phyloP scores from a whole-genome alignment of 164 flowering plant genomes.

The Pachysandra terminalis region DNA sequence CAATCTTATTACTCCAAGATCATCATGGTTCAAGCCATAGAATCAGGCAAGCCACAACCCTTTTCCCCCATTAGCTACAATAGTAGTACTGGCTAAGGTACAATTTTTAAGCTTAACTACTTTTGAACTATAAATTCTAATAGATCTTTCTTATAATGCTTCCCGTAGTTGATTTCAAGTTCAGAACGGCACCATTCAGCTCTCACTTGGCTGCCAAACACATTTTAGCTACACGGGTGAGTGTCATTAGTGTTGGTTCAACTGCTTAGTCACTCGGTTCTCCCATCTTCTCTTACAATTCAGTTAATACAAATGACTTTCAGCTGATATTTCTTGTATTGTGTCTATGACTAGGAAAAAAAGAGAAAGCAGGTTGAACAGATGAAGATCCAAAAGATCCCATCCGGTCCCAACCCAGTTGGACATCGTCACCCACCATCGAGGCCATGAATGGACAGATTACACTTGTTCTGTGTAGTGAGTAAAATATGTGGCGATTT shows the following conservation, averaged over 20 bases:
- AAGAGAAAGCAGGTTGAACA: constrained; percentile 23
- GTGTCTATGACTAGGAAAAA: constrained; percentile 11
- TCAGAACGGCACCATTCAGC: constrained; percentile 17
- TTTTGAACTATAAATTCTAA: constrained; percentile 4
- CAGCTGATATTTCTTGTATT: constrained; percentile 16
- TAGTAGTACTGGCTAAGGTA: background rate
- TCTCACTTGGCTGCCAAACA: constrained; percentile 5
- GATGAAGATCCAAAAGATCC: constrained; percentile 31
- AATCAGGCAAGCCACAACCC: constrained; percentile 40
- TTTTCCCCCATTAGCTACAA: too few relatives aligned
- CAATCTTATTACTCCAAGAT: constrained; percentile 11
- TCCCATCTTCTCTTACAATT: constrained; percentile 1
- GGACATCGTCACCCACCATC: constrained; percentile 54
- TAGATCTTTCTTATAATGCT: constrained; percentile 13
- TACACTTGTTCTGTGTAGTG: constrained; percentile 3
- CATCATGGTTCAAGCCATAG: constrained; percentile 29
- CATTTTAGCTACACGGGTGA: constrained; percentile 27
- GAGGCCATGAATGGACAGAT: constrained; percentile 24
- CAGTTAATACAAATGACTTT: too few relatives aligned
- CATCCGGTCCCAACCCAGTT: constrained; percentile 61
- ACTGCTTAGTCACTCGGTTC: background rate
- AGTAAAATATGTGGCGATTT: constrained; percentile 3
- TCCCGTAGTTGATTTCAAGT: constrained; percentile 28
- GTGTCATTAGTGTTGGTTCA: background rate
- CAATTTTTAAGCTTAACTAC: background rate